A percentile compares a stretch with the other conserved stretches of the same genome.
These are phyloP conservation scores for Tubosaeta sp. DNA, from an alignment of 768 basidiomycete genomes.

Conservation along the genomic window DNA sequence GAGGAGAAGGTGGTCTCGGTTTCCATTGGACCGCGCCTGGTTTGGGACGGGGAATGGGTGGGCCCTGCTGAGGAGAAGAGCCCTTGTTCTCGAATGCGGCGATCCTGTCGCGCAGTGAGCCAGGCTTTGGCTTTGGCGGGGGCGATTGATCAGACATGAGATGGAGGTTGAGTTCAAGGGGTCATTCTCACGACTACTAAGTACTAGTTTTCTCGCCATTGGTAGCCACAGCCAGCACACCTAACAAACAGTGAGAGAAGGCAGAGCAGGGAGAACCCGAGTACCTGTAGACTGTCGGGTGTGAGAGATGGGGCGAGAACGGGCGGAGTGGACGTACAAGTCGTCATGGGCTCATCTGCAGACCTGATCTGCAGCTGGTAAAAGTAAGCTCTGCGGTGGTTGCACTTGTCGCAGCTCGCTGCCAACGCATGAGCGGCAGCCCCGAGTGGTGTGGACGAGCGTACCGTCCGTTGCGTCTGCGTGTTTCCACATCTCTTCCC, in stretches of 20 bases:
- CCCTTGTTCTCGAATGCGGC: constrained; percentile 74
- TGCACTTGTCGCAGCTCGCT: constrained; percentile 76
- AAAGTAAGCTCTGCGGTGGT: constrained; percentile 82
- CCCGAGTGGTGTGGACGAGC: constrained; percentile 6
- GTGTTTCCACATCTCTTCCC: constrained; percentile 90
- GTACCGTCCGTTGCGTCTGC: constrained; percentile 82
- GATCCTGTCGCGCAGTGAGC: constrained; percentile 83
- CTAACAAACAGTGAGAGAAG: constrained; percentile 28
- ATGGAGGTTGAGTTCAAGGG: constrained; percentile 16
- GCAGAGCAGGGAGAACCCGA: not conserved
- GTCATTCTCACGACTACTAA: constrained; percentile 19
- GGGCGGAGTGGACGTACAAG: constrained; percentile 17
- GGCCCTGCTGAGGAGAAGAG: constrained; percentile 28
- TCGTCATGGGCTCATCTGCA: constrained; percentile 88
- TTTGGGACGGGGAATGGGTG: constrained; percentile 43
- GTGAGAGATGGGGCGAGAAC: constrained; percentile 1
- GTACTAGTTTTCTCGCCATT: constrained; percentile 64
- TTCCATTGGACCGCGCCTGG: constrained; percentile 71
- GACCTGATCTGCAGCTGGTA: constrained; percentile 95
- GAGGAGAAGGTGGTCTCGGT: constrained; percentile 50
- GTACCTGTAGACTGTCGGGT: constrained; percentile 56
- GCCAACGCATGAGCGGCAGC: not conserved
- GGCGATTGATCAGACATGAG: constrained; percentile 59
- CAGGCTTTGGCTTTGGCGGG: constrained; percentile 61
- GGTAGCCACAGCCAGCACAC: constrained; percentile 58